A percentile compares a stretch with the other conserved stretches of the same genome.
These are phyloP conservation scores for Ogataea henricii DNA, from an alignment of 805 yeast species.

Conservation along the genomic window DNA sequence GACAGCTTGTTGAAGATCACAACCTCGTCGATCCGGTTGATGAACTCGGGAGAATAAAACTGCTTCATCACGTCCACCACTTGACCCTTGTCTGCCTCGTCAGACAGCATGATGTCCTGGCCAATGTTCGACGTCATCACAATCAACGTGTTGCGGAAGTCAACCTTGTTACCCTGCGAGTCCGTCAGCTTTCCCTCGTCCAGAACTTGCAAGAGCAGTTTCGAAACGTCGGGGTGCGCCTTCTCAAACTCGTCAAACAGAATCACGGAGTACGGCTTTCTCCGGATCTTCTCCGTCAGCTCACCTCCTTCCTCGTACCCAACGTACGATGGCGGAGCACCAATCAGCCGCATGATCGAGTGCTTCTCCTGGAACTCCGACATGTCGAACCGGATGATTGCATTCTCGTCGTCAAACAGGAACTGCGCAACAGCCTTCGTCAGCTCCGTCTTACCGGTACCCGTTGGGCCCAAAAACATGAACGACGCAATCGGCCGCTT, in stretches of 20 bases:
- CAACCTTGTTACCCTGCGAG: slow-evolving; percentile 91
- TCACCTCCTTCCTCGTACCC: slow-evolving; percentile 97
- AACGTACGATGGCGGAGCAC: slow-evolving; percentile 98
- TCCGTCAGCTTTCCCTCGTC: slow-evolving; percentile 96
- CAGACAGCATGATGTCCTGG: slow-evolving; percentile 80
- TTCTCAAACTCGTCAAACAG: slow-evolving; percentile 95
- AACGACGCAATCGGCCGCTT: slow-evolving; percentile 95
- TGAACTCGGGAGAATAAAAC: slow-evolving; percentile 90
- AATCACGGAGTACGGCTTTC: slow-evolving; percentile 92
- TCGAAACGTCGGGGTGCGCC: slow-evolving; percentile 95
- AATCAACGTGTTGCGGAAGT: slow-evolving; percentile 90
- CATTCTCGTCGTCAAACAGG: slow-evolving; percentile 81
- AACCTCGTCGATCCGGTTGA: slow-evolving; percentile 93
- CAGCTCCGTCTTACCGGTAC: slow-evolving; percentile 96
- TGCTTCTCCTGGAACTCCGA: slow-evolving; percentile 97
- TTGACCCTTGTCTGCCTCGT: slow-evolving; percentile 57
- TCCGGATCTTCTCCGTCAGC: slow-evolving; percentile 91
- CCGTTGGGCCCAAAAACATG: slow-evolving; percentile 97
- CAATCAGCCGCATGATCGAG: slow-evolving; percentile 85
- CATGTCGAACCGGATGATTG: slow-evolving; percentile 94
- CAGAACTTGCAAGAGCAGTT: slow-evolving; percentile 83
- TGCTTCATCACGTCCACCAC: slow-evolving; percentile 70
- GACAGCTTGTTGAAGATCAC: slow-evolving; percentile 90
- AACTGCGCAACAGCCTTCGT: slow-evolving; percentile 92
- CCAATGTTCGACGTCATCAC: slow-evolving; percentile 98